Evolutionary conservation across 306 rosid genomes (phyloP), one percentile per base, ranked within the genome.

Genomic region (Corylus avellana): DNA sequence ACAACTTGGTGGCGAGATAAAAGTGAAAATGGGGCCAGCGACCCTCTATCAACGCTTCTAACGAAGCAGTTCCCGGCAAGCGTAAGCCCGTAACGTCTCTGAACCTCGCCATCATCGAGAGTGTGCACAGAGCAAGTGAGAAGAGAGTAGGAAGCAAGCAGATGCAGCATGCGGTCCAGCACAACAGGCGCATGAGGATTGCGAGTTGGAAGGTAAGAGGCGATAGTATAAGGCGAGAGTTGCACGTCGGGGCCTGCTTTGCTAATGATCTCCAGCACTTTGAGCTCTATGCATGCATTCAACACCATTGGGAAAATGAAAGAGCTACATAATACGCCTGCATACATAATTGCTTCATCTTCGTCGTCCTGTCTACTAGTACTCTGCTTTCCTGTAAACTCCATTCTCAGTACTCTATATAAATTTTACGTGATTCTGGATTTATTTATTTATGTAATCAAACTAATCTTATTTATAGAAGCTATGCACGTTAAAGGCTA

Each of bases 291-390:
- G 2, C 94, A 93, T 3, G 98, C 57, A 81, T 91, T 92, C 4
- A 94, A 90, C 12, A 92, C 76, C 97, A 94, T 91, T 1, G 98
- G 97, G 1, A 88, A 85, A 1, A 92, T 94, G 5, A 97, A 89
- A 27, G 94, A 97, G 74, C 91, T 87, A 6, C 90, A 91, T 3
- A 94, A 63, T 22, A 92, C 97, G 97, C 91, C 88, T 0, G 97
- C 98, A 20, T 90, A 92, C 3, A 89, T 92, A 61, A 83, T 86
- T 4, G 97, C 92, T 73, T 94, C 98, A 66, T 92, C 98, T 5
- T 91, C 97, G 2, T 49, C 54, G 50, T 47, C 11, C 8, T 7
- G 50, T 1, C 11, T 47, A 11, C 50, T 47, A 2, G 0, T 4
- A 8, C 8, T 47, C 4, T 49, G 16, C 54, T 49, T 49, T 49